phyloP scores from a whole-genome alignment of 2,329 filamentous ascomycete species.

The Colletotrichum sp. region DNA sequence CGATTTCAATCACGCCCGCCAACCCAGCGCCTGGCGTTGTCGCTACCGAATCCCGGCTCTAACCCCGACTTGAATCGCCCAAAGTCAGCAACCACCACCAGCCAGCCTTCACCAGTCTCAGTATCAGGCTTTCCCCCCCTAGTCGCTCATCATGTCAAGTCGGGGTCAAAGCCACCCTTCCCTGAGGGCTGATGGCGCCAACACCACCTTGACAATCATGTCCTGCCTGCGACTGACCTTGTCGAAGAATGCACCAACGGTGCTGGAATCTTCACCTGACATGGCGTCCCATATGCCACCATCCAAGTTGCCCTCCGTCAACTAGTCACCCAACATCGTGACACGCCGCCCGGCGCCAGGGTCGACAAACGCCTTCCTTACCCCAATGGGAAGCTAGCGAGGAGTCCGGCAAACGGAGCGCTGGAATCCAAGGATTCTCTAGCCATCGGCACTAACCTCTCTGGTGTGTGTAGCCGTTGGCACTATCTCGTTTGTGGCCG shows the following conservation, averaged over 20 bases:
- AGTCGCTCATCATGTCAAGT: neutral
- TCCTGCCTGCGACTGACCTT: neutral
- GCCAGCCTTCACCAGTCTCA: neutral
- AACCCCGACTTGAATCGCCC: neutral
- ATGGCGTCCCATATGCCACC: neutral
- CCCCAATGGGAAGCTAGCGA: neutral
- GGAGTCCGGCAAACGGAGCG: neutral
- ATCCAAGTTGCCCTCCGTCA: neutral
- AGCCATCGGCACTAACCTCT: neutral
- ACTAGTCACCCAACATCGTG: neutral
- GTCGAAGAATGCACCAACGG: neutral
- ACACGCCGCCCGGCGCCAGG: neutral
- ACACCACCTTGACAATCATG: neutral
- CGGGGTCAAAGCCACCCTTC: constrained; percentile 4
- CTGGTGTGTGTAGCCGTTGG: neutral
- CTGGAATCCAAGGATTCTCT: neutral
- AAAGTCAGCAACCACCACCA: neutral
- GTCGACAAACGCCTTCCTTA: neutral
- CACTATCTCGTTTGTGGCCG: neutral
- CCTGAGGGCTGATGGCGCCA: neutral
- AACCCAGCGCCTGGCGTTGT: neutral
- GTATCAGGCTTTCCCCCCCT: neutral
- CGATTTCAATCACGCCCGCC: neutral
- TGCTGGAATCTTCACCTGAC: neutral
- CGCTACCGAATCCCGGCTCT: neutral